phyloP scores from a whole-genome alignment of 1,284 basidiomycete species.

The Tylopilus microsporus region DNA sequence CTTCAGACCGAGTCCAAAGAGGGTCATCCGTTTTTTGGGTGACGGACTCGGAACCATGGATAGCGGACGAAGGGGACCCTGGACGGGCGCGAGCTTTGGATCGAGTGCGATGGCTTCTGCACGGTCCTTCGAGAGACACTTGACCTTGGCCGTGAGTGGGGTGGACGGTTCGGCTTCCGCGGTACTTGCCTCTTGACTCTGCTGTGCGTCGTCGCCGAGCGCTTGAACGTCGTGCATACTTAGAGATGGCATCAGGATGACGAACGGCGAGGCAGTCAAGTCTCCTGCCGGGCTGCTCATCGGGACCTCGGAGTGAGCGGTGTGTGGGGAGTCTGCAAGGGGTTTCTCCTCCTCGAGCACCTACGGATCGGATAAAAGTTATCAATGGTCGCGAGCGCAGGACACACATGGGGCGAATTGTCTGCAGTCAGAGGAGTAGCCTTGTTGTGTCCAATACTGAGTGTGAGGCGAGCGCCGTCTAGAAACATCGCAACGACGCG shows the following conservation, averaged over 20 bases:
- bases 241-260: slow-evolving; percentile 14
- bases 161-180: background rate
- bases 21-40: slow-evolving; percentile 12
- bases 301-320: slow-evolving; percentile 2
- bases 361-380: slow-evolving; percentile 1
- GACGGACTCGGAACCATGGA: slow-evolving; percentile 21
- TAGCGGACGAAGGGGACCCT: slow-evolving; percentile 29
- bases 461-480: slow-evolving; percentile 28
- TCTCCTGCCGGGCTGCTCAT: slow-evolving; percentile 6
- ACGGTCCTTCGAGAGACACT: slow-evolving; percentile 23
- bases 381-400: background rate
- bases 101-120: slow-evolving; percentile 25
- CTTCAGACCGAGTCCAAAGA: slow-evolving; percentile 26
- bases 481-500: background rate
- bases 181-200: background rate
- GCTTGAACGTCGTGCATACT: slow-evolving; percentile 7
- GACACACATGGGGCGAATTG: slow-evolving; percentile 16
- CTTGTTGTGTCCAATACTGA: slow-evolving; percentile 17
- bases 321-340: slow-evolving; percentile 6
- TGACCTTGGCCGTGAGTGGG: slow-evolving; percentile 15
- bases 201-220: background rate
- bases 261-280: slow-evolving; percentile 16
- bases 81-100: slow-evolving; percentile 33
- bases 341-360: slow-evolving; percentile 17
- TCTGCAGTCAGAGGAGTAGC: background rate